A percentile compares a stretch with the other conserved stretches of the same genome.
Conservation (phyloP, 768 basidiomycete species). For the Neoboletus subvelutipes region DNA sequence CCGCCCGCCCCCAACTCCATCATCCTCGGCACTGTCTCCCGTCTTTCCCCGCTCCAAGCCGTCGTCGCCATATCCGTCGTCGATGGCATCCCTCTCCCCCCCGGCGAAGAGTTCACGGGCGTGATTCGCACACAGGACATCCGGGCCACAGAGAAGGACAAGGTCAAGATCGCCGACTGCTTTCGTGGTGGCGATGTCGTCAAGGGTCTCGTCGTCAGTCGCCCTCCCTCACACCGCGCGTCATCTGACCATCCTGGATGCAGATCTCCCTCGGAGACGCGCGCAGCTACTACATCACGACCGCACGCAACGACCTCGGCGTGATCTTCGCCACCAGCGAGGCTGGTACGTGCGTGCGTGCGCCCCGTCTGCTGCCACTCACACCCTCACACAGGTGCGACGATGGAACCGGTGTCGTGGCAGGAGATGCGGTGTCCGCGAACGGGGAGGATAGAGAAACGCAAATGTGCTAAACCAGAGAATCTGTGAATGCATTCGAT, state of each 20-base stretch:
- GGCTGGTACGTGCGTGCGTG: slow-evolving; percentile 52
- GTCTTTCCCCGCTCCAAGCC: slow-evolving; percentile 83
- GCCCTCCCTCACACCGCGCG: background rate
- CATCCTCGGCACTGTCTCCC: slow-evolving; percentile 78
- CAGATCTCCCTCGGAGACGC: slow-evolving; percentile 93
- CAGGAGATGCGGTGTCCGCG: slow-evolving; percentile 87
- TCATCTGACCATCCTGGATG: slow-evolving; percentile 4
- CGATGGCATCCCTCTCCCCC: slow-evolving; percentile 78
- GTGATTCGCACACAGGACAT: slow-evolving; percentile 89
- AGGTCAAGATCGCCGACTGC: slow-evolving; percentile 85
- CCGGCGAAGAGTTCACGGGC: slow-evolving; percentile 86
- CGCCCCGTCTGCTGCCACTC: background rate
- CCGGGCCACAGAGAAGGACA: slow-evolving; percentile 86
- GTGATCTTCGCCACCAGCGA: slow-evolving; percentile 91
- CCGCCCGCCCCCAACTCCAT: slow-evolving; percentile 75
- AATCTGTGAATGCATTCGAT: slow-evolving; percentile 38
- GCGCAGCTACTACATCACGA: slow-evolving; percentile 88
- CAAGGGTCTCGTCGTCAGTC: slow-evolving; percentile 76
- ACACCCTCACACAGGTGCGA: slow-evolving; percentile 50
- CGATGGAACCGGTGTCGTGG: slow-evolving; percentile 87
- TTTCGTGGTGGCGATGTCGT: slow-evolving; percentile 93
- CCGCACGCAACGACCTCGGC: slow-evolving; percentile 85
- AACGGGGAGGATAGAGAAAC: slow-evolving; percentile 74
- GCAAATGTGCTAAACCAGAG: slow-evolving; percentile 87
- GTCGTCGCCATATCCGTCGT: slow-evolving; percentile 82